phyloP scores from a whole-genome alignment of 2,329 filamentous ascomycete species.

The Fusarium paranaense region DNA sequence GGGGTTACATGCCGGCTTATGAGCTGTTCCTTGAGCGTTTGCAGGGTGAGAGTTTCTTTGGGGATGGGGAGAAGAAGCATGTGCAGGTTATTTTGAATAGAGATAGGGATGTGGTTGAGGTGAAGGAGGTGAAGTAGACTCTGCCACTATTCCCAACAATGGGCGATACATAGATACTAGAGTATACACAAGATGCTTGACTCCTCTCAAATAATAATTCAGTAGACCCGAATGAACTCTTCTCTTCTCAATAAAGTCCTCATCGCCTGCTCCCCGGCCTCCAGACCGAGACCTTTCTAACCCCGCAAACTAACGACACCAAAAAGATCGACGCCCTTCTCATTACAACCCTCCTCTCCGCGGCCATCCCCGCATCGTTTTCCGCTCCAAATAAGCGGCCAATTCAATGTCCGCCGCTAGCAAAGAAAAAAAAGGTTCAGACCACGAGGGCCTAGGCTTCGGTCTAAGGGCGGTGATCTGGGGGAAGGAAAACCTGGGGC shows the following conservation, averaged over 20 bases:
- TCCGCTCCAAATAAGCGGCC: not conserved
- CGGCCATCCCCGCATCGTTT: not conserved
- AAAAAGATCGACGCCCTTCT: not conserved
- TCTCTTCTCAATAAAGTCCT: not conserved
- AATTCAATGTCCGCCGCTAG: conserved; percentile 31
- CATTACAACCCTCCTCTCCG: not conserved
- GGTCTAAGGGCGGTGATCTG: conserved; percentile 12
- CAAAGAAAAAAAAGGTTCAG: not conserved
- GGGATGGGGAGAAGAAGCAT: conserved; percentile 22
- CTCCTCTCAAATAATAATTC: not conserved
- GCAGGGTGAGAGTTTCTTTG: conserved; percentile 33
- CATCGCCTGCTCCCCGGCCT: not conserved
- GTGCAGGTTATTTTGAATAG: conserved; percentile 10
- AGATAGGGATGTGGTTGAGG: conserved; percentile 18
- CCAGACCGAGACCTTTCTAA: not conserved
- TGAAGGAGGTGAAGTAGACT: conserved; percentile 22
- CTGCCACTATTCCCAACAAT: not conserved
- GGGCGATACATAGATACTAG: not conserved
- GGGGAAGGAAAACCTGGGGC: conserved; percentile 33
- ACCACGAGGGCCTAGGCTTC: not conserved
- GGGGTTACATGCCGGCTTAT: conserved; percentile 43
- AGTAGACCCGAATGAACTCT: not conserved
- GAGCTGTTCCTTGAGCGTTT: conserved; percentile 38
- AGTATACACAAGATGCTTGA: not conserved
- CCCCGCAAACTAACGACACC: not conserved